Base-by-base conservation (phyloP, 169 alveolate species). In the Plasmodium ovale region DNA sequence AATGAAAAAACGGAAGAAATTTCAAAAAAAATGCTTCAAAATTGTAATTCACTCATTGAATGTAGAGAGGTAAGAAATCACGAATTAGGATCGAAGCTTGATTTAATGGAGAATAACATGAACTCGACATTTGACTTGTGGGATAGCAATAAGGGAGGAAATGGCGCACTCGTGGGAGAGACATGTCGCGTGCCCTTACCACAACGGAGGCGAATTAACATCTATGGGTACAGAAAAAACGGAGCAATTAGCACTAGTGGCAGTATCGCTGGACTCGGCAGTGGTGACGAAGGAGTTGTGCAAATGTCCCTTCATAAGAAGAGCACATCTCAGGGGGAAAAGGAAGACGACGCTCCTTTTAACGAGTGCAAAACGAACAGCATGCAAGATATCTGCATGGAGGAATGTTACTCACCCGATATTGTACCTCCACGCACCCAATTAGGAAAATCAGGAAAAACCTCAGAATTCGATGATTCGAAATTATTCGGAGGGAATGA, bases 81-180 rank as follows among this genome's bases (percentile, higher is more conserved):
- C 6, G 37, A 53, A 23, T n/a, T 19, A 19, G 49, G 3, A 12
- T 27, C 37, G 19, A 21, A 72, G 12, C 14, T 25, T n/a, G 53
- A 35, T 53, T 19, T 37, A 53, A n/a, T 21, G 7, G 54, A 44
- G 25, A 3, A 23, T 53, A 54, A 79, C 23, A 49, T 37, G 0
- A 51, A 65, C 25, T 27, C 82, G 1, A 12, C 37, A 14, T 62
- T 79, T 25, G 89, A 65, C 16, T 27, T 79, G 14, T 79, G 89
- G 89, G 89, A 65, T 39, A 79, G 29, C n/a, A n/a, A n/a, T n/a
- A n/a, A n/a, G 44, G 12, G 51, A 64, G 19, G 35, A 44, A 33
- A n/a, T n/a, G n/a, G n/a, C n/a, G n/a, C n/a, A n/a, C n/a, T n/a
- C n/a, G n/a, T n/a, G n/a, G n/a, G n/a, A n/a, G n/a, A n/a, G n/a